These are phyloP conservation scores for Mycena galopus DNA, from an alignment of 768 basidiomycete genomes.

Conservation along the genomic window DNA sequence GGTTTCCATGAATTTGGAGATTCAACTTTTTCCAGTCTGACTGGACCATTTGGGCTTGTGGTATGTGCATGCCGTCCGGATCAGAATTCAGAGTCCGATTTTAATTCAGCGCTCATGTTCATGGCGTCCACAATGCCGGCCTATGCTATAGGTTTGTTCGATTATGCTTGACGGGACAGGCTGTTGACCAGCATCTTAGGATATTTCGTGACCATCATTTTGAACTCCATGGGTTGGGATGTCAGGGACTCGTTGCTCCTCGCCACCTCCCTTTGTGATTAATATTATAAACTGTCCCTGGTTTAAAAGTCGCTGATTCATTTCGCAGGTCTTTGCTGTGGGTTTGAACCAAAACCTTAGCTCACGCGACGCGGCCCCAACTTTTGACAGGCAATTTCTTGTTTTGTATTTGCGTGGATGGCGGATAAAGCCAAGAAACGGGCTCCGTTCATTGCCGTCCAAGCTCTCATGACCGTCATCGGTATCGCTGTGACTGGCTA, in stretches of 20 bases:
- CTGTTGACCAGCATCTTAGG: slow-evolving; percentile 32
- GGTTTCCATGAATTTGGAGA: neutral
- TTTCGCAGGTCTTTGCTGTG: slow-evolving; percentile 15
- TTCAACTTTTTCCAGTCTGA: slow-evolving; percentile 37
- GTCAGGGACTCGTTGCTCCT: slow-evolving; percentile 47
- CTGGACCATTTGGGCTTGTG: slow-evolving; percentile 53
- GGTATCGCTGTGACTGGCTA: slow-evolving; percentile 52
- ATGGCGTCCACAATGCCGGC: slow-evolving; percentile 53
- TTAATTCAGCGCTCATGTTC: slow-evolving; percentile 49
- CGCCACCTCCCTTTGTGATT: slow-evolving; percentile 19
- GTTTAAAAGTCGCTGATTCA: neutral
- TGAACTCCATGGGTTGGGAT: slow-evolving; percentile 51
- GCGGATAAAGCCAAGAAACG: slow-evolving; percentile 52
- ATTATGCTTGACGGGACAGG: neutral
- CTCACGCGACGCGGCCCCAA: neutral
- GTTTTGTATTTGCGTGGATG: slow-evolving; percentile 53
- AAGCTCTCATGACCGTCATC: slow-evolving; percentile 48
- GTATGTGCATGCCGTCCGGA: slow-evolving; percentile 33
- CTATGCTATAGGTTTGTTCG: slow-evolving; percentile 43
- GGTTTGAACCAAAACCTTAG: neutral
- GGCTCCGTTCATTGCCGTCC: slow-evolving; percentile 49
- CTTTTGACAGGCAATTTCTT: slow-evolving; percentile 46
- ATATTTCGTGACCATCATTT: slow-evolving; percentile 51
- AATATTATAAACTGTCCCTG: no score
- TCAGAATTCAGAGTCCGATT: neutral